Evolutionary conservation across 148 eudicot species (phyloP).

Genomic region (Camellia granthamiana): DNA sequence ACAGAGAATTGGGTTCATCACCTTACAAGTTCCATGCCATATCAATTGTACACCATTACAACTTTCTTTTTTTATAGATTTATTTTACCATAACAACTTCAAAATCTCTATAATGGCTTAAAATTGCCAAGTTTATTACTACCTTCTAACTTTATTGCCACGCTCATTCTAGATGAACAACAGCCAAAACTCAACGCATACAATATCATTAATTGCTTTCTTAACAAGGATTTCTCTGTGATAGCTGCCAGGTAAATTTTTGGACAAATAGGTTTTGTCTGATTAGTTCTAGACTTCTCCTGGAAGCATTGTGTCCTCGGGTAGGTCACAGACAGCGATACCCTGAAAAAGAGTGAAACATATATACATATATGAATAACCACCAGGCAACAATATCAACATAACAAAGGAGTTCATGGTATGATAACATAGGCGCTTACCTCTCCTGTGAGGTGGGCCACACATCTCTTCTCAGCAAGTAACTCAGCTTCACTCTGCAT

Average conservation of each 20-base stretch:
- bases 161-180: not conserved
- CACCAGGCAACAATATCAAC: not conserved
- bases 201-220: constrained; percentile 3
- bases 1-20: not conserved
- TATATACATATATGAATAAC: not conserved
- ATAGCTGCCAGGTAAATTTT: not conserved
- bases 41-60: not conserved
- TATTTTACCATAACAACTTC: not conserved
- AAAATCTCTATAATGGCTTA: not conserved
- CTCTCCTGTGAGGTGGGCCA: constrained; percentile 94
- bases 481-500: constrained; percentile 87
- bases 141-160: not conserved
- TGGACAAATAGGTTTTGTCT: not conserved
- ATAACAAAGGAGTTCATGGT: not conserved
- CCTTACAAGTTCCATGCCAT: not conserved
- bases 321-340: constrained; percentile 77
- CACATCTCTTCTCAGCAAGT: constrained; percentile 92
- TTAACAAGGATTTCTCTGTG: not conserved
- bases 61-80: no score
- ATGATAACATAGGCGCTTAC: constrained; percentile 24
- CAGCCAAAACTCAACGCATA: not conserved
- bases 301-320: constrained; percentile 90
- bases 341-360: constrained; percentile 41
- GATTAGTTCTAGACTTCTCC: constrained; percentile 60
- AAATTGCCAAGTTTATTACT: not conserved